Evolutionary conservation across 2,329 filamentous ascomycete genomes (phyloP).

Genomic region (Ophiostoma perfectum): DNA sequence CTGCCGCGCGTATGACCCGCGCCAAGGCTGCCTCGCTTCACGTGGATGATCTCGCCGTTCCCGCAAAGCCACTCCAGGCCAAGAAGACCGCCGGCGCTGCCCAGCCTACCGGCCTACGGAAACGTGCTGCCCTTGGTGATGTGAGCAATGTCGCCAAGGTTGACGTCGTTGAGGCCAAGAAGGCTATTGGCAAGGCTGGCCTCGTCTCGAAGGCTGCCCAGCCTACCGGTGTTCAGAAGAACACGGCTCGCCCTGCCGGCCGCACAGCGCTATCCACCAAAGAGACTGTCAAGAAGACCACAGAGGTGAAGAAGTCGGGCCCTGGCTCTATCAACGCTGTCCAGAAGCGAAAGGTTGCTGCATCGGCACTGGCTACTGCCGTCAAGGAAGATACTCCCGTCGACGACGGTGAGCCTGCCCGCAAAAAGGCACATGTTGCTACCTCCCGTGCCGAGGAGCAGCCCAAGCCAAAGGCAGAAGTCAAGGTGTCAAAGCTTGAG

Average conservation of each 20-base stretch:
- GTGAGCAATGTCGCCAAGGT: slow-evolving; percentile 91
- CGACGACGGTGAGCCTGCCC: slow-evolving; percentile 64
- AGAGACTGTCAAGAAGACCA: slow-evolving; percentile 51
- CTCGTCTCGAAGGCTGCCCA: slow-evolving; percentile 76
- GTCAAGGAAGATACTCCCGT: slow-evolving; percentile 54
- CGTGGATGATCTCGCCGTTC: slow-evolving; percentile 55
- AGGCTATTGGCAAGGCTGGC: slow-evolving; percentile 60
- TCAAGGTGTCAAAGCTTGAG: slow-evolving; percentile 31
- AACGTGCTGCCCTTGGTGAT: slow-evolving; percentile 82
- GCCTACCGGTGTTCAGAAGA: slow-evolving; percentile 79
- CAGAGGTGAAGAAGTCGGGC: slow-evolving; percentile 65
- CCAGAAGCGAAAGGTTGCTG: slow-evolving; percentile 60
- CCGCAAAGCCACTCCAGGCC: slow-evolving; percentile 54
- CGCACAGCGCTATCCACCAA: slow-evolving; percentile 42
- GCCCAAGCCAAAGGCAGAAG: slow-evolving; percentile 37
- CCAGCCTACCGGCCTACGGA: slow-evolving; percentile 44
- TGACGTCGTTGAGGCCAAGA: slow-evolving; percentile 68
- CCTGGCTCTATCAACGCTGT: slow-evolving; percentile 60
- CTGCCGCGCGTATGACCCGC: slow-evolving; percentile 79
- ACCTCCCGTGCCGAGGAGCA: slow-evolving; percentile 46
- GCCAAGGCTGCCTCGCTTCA: slow-evolving; percentile 77
- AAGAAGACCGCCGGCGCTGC: slow-evolving; percentile 37
- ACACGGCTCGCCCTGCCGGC: slow-evolving; percentile 59
- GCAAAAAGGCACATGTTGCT: slow-evolving; percentile 58
- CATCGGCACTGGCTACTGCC: slow-evolving; percentile 37